Percentiles rank a stretch among this genome's conserved stretches.
phyloP scores from a whole-genome alignment of 768 basidiomycete species.

The Mycena vulgaris region DNA sequence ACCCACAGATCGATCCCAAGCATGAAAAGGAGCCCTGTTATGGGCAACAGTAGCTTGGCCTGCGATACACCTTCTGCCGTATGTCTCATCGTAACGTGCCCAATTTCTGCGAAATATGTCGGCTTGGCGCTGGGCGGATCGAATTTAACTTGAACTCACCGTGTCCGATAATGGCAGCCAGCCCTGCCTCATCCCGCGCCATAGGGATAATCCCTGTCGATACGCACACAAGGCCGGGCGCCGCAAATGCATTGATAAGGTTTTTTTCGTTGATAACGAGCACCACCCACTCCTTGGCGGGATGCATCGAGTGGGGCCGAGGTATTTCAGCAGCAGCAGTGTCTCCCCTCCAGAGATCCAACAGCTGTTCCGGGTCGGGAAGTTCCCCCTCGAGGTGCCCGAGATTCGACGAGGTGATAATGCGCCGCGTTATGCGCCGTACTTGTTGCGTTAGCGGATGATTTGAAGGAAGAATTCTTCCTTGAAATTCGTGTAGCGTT shows the following conservation, averaged over 20 bases:
- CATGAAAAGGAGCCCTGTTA: conserved; percentile 60
- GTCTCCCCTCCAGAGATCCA: conserved; percentile 53
- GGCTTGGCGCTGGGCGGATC: background rate
- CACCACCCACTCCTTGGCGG: conserved; percentile 34
- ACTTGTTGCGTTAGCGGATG: conserved; percentile 81
- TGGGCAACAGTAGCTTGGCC: conserved; percentile 45
- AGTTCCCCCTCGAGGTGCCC: conserved; percentile 68
- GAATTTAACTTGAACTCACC: conserved; percentile 15
- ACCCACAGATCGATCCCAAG: conserved; percentile 73
- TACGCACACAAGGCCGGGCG: conserved; percentile 33
- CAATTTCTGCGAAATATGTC: conserved; percentile 20
- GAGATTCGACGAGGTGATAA: conserved; percentile 81
- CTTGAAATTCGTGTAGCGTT: conserved; percentile 66
- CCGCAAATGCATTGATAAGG: conserved; percentile 37
- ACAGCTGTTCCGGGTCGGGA: conserved; percentile 42
- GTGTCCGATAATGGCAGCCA: conserved; percentile 38
- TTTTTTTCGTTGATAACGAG: conserved; percentile 33
- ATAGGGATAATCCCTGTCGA: conserved; percentile 38
- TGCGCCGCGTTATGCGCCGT: conserved; percentile 74
- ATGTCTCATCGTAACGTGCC: conserved; percentile 35
- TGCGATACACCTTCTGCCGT: conserved; percentile 26
- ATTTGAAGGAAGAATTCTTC: conserved; percentile 72
- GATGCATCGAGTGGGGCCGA: conserved; percentile 11
- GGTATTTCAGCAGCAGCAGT: conserved; percentile 42
- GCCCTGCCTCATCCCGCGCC: conserved; percentile 33